A percentile compares a stretch with the other conserved stretches of the same genome.
phyloP scores from a whole-genome alignment of 768 basidiomycete species.

The Infundibulicybe gibba region DNA sequence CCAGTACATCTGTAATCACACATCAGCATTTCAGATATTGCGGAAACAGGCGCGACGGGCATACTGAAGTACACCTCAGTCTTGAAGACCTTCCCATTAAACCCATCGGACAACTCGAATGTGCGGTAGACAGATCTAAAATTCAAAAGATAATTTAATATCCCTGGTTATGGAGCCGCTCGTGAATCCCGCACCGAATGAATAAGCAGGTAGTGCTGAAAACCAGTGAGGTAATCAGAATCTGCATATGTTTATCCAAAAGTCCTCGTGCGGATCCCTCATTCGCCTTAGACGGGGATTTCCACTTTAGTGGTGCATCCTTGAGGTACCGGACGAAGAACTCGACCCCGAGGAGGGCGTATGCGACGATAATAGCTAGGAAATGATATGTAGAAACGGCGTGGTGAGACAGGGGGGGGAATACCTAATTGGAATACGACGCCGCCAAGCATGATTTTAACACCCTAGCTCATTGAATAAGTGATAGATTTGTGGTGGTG shows the following conservation, averaged over 20 bases:
- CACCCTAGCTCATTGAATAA: conserved; percentile 29
- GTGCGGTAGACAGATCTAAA: conserved; percentile 46
- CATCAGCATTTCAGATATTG: neutral
- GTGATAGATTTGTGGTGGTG: neutral
- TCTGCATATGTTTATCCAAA: conserved; percentile 18
- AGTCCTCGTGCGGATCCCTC: neutral
- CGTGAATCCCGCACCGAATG: conserved; percentile 34
- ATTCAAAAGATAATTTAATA: neutral
- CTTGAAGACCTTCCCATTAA: conserved; percentile 43
- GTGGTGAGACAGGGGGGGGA: neutral
- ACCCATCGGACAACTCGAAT: conserved; percentile 45
- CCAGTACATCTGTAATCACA: too few species aligned
- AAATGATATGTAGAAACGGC: neutral
- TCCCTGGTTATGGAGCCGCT: neutral
- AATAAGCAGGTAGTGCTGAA: conserved; percentile 43
- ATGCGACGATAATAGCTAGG: conserved; percentile 37
- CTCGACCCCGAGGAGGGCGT: conserved; percentile 36
- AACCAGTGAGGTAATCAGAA: conserved; percentile 27
- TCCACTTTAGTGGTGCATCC: conserved; percentile 26
- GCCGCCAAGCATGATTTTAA: conserved; percentile 48
- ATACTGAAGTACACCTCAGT: conserved; percentile 47
- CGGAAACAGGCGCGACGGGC: conserved; percentile 10
- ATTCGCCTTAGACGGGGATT: neutral
- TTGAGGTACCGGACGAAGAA: conserved; percentile 36
- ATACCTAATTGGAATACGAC: conserved; percentile 43